Evolutionary conservation across 2,329 filamentous ascomycete species (phyloP), one percentile per base, ranked within the genome.

Genomic region (Hymenoscyphus occultus): DNA sequence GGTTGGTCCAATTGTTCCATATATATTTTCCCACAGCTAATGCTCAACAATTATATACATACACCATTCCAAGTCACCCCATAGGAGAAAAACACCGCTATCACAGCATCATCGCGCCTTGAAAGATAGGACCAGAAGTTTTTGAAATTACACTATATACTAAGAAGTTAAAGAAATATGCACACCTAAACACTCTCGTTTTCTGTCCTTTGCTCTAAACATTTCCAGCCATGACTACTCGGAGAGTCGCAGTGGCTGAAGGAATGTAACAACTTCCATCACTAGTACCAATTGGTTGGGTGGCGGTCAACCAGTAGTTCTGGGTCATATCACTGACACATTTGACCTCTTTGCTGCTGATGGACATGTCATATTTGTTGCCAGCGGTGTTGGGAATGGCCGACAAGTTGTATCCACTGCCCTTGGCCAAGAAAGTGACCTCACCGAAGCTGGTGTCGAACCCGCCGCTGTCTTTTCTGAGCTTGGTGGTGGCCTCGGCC

Each of bases 311-410:
- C 74, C 74, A 75, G 60, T 63, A 69, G 68, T 75, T 75, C 62
- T 75, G 63, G 58, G 68, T 71, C 35, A 59, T 66, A 51, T 68
- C 67, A 60, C 71, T 73, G 19, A 63, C 69, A 62, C 74, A 75
- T 0, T 65, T 40, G 31, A 69, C 70, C 64, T 75, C 73, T 3
- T 10, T 16, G 56, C 65, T 67, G 40, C 56, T 70, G 64, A 75
- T 75, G n/a, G 68, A 65, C 74, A 75, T 75, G 60, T 71, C 64
- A 45, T 75, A 75, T 60, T 67, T 69, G 64, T 73, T 75, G 19
- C 68, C 67, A 14, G 56, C 48, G 1, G 68, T n/a, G 67, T 74
- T 75, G 64, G 70, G 67, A 65, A 75, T 75, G 40, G 72, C 72
- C 7, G 74, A 75, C 28, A 74, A 62, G 57, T 75, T 72, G 16